Conservation (phyloP, 345 rosid genomes). For the Trapa bicornis region DNA sequence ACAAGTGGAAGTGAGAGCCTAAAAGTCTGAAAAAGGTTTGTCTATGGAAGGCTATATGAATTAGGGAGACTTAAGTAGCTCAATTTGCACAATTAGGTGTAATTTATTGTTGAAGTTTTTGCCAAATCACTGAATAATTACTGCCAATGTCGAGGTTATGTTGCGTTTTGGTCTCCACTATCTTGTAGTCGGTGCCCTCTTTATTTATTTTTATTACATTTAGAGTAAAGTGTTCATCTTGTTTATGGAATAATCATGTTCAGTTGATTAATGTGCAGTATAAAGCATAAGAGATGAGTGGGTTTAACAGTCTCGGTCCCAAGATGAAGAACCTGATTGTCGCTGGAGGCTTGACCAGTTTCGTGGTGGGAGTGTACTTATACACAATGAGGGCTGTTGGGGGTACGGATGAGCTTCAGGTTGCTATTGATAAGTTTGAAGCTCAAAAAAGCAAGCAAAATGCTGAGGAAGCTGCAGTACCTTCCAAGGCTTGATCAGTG, state of each 20-base stretch:
- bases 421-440: slow-evolving; percentile 79
- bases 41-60: not conserved
- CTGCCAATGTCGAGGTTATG: not conserved
- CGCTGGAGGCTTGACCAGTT: slow-evolving; percentile 66
- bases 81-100: not conserved
- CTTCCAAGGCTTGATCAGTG: slow-evolving; percentile 13
- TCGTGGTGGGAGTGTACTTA: slow-evolving; percentile 77
- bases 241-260: not conserved
- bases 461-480: slow-evolving; percentile 12
- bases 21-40: slow-evolving; percentile 7
- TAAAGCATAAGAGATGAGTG: slow-evolving; percentile 41
- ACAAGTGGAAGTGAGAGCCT: slow-evolving; percentile 60
- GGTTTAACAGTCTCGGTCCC: slow-evolving; percentile 42
- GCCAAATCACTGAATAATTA: not conserved
- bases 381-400: slow-evolving; percentile 97
- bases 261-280: not conserved
- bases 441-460: slow-evolving; percentile 31
- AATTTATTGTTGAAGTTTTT: not conserved
- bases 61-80: not conserved
- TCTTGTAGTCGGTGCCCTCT: not conserved
- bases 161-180: not conserved
- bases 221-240: not conserved
- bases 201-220: not conserved
- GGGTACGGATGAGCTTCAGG: slow-evolving; percentile 80
- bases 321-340: slow-evolving; percentile 64